phyloP scores from a whole-genome alignment of 1,139 yeast genomes.

The Candida frijolesensis region DNA sequence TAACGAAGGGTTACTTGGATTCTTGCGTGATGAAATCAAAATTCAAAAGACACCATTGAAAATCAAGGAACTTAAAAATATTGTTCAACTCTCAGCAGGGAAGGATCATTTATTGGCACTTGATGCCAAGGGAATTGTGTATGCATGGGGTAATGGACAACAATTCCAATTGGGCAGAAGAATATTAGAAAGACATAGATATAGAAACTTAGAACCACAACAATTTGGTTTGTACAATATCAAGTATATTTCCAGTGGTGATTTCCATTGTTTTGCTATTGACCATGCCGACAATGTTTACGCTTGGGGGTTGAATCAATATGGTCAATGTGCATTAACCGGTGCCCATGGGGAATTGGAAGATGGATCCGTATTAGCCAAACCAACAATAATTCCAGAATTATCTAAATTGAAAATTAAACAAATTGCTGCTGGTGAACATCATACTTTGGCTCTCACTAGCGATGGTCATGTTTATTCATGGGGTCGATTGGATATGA shows the following conservation, averaged over 20 bases:
- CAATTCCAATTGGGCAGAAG: slow-evolving; percentile 89
- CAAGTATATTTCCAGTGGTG: slow-evolving; percentile 86
- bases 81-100: slow-evolving; percentile 89
- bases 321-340: slow-evolving; percentile 91
- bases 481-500: slow-evolving; percentile 94
- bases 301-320: slow-evolving; percentile 96
- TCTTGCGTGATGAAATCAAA: slow-evolving; percentile 58
- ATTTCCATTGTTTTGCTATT: slow-evolving; percentile 93
- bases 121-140: slow-evolving; percentile 82
- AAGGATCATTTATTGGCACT: slow-evolving; percentile 88
- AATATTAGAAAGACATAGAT: slow-evolving; percentile 73
- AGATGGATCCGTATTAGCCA: slow-evolving; percentile 80
- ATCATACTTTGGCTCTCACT: slow-evolving; percentile 81
- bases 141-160: slow-evolving; percentile 97
- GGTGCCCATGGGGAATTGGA: slow-evolving; percentile 55
- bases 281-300: slow-evolving; percentile 69
- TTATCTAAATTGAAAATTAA: slow-evolving; percentile 57
- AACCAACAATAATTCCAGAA: slow-evolving; percentile 70
- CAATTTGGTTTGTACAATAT: slow-evolving; percentile 78
- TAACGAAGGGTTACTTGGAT: slow-evolving; percentile 90
- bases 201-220: slow-evolving; percentile 71
- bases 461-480: slow-evolving; percentile 71
- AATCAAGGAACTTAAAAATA: slow-evolving; percentile 62
- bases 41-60: slow-evolving; percentile 70
- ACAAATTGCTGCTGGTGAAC: slow-evolving; percentile 89